A percentile compares a stretch with the other conserved stretches of the same genome.
Evolutionary conservation across 2,329 filamentous ascomycete genomes (phyloP).

Genomic region (Epicoccum sorghinum): DNA sequence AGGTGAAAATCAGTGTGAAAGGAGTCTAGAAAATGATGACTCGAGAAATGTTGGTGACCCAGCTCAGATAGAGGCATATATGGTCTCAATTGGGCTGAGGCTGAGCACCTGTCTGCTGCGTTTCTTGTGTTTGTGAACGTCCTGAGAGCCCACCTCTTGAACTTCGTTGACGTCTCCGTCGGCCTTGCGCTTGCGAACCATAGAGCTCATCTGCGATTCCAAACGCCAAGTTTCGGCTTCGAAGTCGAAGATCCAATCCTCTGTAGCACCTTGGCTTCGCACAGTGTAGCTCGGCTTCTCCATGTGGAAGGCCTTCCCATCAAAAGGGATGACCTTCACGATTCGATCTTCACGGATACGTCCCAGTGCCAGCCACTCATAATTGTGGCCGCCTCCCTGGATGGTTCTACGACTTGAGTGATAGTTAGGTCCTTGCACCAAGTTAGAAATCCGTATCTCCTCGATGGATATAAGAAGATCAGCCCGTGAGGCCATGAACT

Average conservation of each 20-base stretch:
- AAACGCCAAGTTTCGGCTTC: constrained; percentile 5
- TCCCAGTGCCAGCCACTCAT: constrained; percentile 25
- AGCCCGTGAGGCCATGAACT: not conserved
- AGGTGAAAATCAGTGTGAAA: too few relatives aligned
- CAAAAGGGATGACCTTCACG: constrained; percentile 20
- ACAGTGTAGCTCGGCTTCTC: not conserved
- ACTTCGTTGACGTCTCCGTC: not conserved
- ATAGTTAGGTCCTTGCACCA: not conserved
- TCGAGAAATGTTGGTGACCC: too few relatives aligned
- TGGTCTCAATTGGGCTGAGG: not conserved
- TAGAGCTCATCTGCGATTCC: not conserved
- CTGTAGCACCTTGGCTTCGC: not conserved
- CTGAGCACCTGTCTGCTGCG: not conserved
- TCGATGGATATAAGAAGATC: not conserved
- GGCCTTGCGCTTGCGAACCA: not conserved
- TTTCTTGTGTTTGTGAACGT: not conserved
- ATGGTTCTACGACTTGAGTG: not conserved
- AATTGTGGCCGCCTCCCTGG: constrained; percentile 9
- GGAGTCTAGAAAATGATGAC: too few relatives aligned
- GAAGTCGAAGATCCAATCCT: constrained; percentile 16
- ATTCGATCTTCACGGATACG: constrained; percentile 13
- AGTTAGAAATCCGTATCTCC: constrained; percentile 14
- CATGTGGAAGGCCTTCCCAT: constrained; percentile 16
- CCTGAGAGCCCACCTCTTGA: not conserved
- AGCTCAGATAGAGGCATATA: too few relatives aligned